These are phyloP conservation scores for Fusarium sp. DNA, from an alignment of 2,329 filamentous ascomycete genomes.

Conservation along the genomic window DNA sequence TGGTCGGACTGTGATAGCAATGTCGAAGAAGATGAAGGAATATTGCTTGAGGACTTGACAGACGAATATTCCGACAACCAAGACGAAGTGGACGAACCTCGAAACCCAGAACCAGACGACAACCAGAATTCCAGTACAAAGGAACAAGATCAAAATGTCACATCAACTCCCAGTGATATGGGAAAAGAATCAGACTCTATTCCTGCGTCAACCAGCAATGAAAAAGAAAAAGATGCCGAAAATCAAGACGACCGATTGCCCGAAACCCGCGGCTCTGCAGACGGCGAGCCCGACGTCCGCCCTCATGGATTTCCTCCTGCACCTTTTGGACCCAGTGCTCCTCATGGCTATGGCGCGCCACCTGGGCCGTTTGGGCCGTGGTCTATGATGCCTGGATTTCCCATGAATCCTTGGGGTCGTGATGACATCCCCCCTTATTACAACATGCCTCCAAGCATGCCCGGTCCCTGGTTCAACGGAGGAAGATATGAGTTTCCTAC, in stretches of 20 bases:
- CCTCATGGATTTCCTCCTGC: background rate
- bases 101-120: constrained; percentile 12
- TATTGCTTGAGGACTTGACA: constrained; percentile 49
- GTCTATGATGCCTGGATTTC: constrained; percentile 22
- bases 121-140: background rate
- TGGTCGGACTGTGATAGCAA: constrained; percentile 45
- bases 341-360: constrained; percentile 1
- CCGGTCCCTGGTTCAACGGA: constrained; percentile 17
- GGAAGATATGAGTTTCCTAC: constrained; percentile 50
- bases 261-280: background rate
- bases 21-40: constrained; percentile 52
- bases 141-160: background rate
- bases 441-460: constrained; percentile 27
- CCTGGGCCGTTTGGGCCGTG: constrained; percentile 22
- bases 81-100: constrained; percentile 19
- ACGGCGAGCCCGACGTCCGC: background rate
- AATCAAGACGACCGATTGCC: background rate
- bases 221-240: background rate
- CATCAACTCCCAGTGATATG: background rate
- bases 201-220: background rate
- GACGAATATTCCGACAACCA: constrained; percentile 39
- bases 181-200: background rate
- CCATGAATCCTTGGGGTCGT: constrained; percentile 31
- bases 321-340: background rate
- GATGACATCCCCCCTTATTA: constrained; percentile 39